Base-by-base conservation (phyloP, 257 asterid genomes). In the Rehmannia glutinosa region DNA sequence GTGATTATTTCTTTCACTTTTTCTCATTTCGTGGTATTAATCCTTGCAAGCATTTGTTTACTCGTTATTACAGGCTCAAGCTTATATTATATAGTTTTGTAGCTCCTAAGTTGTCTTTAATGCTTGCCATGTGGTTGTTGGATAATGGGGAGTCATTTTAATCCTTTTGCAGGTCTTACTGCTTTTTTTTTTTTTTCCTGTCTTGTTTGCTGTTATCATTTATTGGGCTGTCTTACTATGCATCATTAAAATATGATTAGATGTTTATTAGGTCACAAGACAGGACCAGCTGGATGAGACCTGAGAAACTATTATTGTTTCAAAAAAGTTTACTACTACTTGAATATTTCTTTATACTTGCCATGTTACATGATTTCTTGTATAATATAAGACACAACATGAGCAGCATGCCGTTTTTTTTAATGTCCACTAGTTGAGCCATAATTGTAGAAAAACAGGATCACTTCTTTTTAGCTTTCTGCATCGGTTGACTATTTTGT, bases 81-180 rank as follows among this genome's bases (percentile, higher is more conserved):
- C 32, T 55, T 49, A 53, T 27, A 42, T 19, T 28, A 11, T 25
- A 36, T 42, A 45, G 13, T 1, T 41, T 25, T 41, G 53, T n/a
- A n/a, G n/a, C n/a, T n/a, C n/a, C 42, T 11, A 35, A 16, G 54
- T 27, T 30, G 21, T 30, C 50, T 45, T 64, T 35, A 68, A 36
- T 60, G 66, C 75, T 64, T n/a, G 49, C 28, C 81, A 78, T 72
- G 81, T 77, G n/a, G 80, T 64, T 27, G 54, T 60, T 42, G 67
- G 70, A 59, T 36, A 38, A 55, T 30, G 50, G 62, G 47, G 49
- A 43, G 20, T 21, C 41, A 33, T 72, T 64, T 47, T 43, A 47
- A 64, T 71, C 72, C 41, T 64, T 59, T 30, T 45, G 15, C 56
- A 62, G 56, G 69, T 52, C 68, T 13, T 50, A 41, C n/a, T 69